Conservation (phyloP, 2,329 filamentous ascomycete species). For the Thermochaetoides dissita region DNA sequence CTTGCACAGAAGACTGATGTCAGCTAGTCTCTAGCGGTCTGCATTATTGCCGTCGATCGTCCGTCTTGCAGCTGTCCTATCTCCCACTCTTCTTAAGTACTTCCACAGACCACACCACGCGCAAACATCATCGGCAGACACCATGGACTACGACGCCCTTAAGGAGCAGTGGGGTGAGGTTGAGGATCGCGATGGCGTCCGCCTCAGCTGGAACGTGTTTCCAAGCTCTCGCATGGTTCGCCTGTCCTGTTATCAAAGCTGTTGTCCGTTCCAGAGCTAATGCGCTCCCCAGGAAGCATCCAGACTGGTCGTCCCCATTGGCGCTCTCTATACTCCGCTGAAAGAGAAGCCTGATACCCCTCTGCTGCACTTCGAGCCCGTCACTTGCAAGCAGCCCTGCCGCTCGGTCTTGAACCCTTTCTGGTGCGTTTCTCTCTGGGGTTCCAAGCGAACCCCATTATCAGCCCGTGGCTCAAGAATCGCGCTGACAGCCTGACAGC, state of each 20-base stretch:
- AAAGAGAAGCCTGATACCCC: constrained; percentile 90
- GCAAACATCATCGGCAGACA: not conserved
- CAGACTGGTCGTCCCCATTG: constrained; percentile 86
- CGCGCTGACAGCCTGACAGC: constrained; percentile 26
- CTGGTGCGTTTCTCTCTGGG: constrained; percentile 47
- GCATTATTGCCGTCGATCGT: no score
- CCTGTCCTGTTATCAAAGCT: constrained; percentile 11
- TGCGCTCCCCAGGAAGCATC: constrained; percentile 61
- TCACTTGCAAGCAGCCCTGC: constrained; percentile 92
- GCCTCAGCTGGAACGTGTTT: constrained; percentile 97
- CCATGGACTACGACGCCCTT: constrained; percentile 81
- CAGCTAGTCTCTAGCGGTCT: constrained; percentile 8
- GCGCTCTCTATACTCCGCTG: constrained; percentile 84
- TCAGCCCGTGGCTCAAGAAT: no score
- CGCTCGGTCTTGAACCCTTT: constrained; percentile 93
- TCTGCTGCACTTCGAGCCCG: constrained; percentile 85
- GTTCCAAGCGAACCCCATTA: no score
- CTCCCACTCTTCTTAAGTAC: no score
- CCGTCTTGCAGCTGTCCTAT: no score
- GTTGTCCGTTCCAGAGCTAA: constrained; percentile 14
- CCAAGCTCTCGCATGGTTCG: constrained; percentile 91
- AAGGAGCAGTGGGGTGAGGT: constrained; percentile 96
- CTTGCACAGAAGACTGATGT: constrained; percentile 6
- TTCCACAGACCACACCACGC: no score
- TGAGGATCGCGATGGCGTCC: constrained; percentile 89